phyloP scores from a whole-genome alignment of 192 early-diverging fungal species.

The Coemansia erecta region DNA sequence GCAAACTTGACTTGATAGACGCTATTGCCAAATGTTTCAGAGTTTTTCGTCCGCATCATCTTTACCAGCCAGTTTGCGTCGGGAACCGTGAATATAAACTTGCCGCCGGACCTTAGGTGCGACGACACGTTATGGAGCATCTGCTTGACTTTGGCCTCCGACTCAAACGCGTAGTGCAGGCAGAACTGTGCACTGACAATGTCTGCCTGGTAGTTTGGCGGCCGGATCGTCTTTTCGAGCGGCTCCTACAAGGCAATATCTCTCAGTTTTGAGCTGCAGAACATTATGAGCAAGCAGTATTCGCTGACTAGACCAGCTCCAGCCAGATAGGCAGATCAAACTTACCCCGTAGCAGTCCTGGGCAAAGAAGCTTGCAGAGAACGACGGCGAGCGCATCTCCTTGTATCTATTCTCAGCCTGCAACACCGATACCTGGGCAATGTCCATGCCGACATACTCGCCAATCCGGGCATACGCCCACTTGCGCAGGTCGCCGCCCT shows the following conservation, averaged over 20 bases:
- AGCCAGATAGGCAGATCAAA: neutral
- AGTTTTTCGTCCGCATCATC: slow-evolving; percentile 45
- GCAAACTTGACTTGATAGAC: slow-evolving; percentile 89
- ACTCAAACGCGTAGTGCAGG: slow-evolving; percentile 92
- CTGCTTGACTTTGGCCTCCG: slow-evolving; percentile 73
- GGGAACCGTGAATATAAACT: slow-evolving; percentile 91
- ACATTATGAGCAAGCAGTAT: neutral
- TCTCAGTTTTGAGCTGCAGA: neutral
- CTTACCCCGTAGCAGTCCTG: slow-evolving; percentile 80
- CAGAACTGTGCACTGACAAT: slow-evolving; percentile 96
- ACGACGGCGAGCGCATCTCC: slow-evolving; percentile 56
- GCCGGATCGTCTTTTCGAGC: slow-evolving; percentile 56
- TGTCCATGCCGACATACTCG: slow-evolving; percentile 82
- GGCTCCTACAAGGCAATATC: slow-evolving; percentile 50
- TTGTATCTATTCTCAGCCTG: slow-evolving; percentile 75
- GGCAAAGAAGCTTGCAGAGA: slow-evolving; percentile 74
- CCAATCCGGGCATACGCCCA: slow-evolving; percentile 71
- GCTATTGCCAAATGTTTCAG: slow-evolving; percentile 77
- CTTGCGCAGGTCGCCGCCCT: slow-evolving; percentile 87
- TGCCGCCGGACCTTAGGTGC: slow-evolving; percentile 69
- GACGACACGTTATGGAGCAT: slow-evolving; percentile 78
- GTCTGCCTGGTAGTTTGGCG: slow-evolving; percentile 62
- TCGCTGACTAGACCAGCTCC: neutral
- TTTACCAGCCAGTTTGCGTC: slow-evolving; percentile 88
- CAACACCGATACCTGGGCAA: slow-evolving; percentile 79